Conservation (phyloP, 208 protist genomes). For the Acanthamoeba royreba region DNA sequence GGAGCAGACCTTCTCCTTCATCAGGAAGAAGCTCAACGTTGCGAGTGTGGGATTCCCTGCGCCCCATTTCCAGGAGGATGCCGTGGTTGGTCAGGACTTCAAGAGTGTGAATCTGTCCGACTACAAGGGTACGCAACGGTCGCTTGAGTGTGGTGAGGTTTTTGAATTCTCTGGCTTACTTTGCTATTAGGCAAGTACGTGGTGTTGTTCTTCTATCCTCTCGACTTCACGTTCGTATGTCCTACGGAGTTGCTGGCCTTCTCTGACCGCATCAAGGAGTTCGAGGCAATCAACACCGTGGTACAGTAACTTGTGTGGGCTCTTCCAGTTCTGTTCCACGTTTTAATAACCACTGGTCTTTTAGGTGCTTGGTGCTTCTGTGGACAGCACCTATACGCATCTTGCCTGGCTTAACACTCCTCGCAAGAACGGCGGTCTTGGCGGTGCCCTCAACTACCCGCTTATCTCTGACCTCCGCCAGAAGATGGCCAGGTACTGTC, state of each 20-base stretch:
- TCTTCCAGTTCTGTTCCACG: background rate
- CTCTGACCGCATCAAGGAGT: conserved; percentile 89
- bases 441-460: conserved; percentile 92
- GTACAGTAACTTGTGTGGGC: background rate
- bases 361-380: conserved; percentile 41
- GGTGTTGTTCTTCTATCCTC: conserved; percentile 95
- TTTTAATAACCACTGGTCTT: background rate
- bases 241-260: conserved; percentile 96
- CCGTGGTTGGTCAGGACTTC: background rate
- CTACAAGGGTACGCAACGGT: conserved; percentile 9
- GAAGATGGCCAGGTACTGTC: conserved; percentile 84
- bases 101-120: background rate
- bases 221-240: conserved; percentile 97
- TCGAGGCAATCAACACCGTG: conserved; percentile 87
- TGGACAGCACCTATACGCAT: conserved; percentile 59
- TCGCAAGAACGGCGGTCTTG: conserved; percentile 94
- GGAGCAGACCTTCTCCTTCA: background rate
- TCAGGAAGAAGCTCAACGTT: background rate
- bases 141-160: background rate
- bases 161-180: background rate
- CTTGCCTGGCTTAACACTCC: conserved; percentile 91
- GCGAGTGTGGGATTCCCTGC: background rate
- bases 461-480: conserved; percentile 94
- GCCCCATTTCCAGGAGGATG: background rate
- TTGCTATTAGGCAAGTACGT: conserved; percentile 79